Evolutionary conservation across 495 filamentous ascomycete species (phyloP), one percentile per base, ranked within the genome.

Genomic region (Tetracladium marchalianum): DNA sequence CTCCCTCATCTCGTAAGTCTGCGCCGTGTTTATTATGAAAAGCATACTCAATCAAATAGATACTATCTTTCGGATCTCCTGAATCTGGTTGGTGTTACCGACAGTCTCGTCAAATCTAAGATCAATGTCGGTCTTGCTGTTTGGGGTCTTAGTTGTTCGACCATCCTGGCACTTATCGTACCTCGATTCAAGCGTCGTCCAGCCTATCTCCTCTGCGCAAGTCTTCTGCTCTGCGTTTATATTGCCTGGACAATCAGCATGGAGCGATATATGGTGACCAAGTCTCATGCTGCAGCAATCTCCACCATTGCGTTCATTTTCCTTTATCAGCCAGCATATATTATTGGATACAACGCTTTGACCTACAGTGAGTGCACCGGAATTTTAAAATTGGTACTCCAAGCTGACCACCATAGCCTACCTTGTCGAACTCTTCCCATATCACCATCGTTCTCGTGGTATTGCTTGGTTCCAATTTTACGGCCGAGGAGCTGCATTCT

Each of bases 271-370:
- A 65, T 74, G 15, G 61, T 64, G 35, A 66, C 62, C 2, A 61
- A 66, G 36, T 39, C 58, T 31, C 50, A 64, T 0, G 59, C 66
- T 0, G 68, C 75, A 8, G 71, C 70, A 10, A 66, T 65, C 15
- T 51, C 73, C 18, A 74, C 73, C 8, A 59, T 82, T 42, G 75
- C 81, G 63, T 82, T 78, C 47, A 80, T 81, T 51, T 84, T 79
- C 52, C 62, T 65, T 22, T 82, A 82, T 54, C 72, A 70, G 1
- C 79, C 78, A 0, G 72, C 70, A 48, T 83, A 82, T 50, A 83
- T 81, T 50, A 67, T 82, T 46, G 80, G 78, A 17, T 80, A 81
- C 52, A 82, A 82, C 40, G 77, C 79, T 33, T 62, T 82, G 27
- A 80, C 79, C 1, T 84, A 51, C 39, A 51, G 65, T 69, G 60